Conservation (phyloP, 1,139 yeast species). For the Hyphopichia pseudoburtonii region DNA sequence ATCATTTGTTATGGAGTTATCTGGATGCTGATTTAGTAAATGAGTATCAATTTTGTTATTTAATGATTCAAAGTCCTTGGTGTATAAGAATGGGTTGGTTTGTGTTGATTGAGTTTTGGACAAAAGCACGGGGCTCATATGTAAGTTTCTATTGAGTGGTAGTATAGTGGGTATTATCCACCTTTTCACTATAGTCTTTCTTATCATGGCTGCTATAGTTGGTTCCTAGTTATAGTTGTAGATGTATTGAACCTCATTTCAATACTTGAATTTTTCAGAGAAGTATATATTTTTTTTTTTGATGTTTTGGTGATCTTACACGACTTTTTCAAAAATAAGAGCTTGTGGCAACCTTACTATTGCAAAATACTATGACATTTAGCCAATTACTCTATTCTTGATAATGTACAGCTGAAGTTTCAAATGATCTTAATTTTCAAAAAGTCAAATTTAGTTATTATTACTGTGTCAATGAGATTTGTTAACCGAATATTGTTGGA, state of each 20-base stretch:
- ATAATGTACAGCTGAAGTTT: no score
- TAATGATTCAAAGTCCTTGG: conserved; percentile 13
- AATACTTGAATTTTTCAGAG: background rate
- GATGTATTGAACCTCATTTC: background rate
- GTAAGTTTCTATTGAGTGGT: no score
- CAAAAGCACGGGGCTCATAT: no score
- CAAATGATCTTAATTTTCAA: background rate
- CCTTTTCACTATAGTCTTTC: no score
- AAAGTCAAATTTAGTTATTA: background rate
- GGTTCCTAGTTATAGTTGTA: no score
- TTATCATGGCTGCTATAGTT: no score
- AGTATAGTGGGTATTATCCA: no score
- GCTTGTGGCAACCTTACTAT: no score
- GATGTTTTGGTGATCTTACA: background rate
- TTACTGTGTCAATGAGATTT: background rate
- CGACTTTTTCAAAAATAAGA: no score
- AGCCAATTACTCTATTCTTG: no score
- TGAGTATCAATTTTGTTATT: conserved; percentile 11
- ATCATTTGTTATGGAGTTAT: conserved; percentile 6
- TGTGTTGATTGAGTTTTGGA: no score
- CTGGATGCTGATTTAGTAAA: conserved; percentile 3
- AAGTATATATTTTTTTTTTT: background rate
- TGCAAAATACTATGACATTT: no score
- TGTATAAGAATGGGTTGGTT: conserved; percentile 12
- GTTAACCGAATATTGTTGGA: background rate